Evolutionary conservation across 2,329 filamentous ascomycete species (phyloP).

Genomic region (Fusarium papillatum): DNA sequence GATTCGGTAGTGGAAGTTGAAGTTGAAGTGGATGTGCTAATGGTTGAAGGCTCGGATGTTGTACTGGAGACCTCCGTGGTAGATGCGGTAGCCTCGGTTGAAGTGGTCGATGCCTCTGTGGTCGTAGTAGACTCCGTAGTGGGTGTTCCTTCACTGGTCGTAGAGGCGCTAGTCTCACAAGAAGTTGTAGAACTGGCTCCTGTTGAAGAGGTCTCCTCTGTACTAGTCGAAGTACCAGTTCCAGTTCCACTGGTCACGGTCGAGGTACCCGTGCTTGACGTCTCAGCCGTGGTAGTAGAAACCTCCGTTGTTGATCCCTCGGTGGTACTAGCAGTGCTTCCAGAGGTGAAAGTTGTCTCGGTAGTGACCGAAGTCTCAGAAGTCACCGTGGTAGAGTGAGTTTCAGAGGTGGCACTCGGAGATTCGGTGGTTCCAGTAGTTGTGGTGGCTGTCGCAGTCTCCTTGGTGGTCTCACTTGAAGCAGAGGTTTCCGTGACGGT

Average conservation of each 20-base stretch:
- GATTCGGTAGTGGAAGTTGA: background rate
- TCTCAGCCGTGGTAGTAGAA: background rate
- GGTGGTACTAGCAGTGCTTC: background rate
- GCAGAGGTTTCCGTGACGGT: background rate
- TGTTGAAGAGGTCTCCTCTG: background rate
- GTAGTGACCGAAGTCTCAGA: background rate
- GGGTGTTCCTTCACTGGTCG: background rate
- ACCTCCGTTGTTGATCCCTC: background rate
- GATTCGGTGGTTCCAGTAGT: background rate
- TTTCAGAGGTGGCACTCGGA: background rate
- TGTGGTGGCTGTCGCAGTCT: background rate
- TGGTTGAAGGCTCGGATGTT: slow-evolving; percentile 3
- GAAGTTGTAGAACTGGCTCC: background rate
- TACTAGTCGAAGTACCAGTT: background rate
- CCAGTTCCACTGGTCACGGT: background rate
- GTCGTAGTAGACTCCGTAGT: background rate
- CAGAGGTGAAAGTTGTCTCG: background rate
- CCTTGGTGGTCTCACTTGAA: background rate
- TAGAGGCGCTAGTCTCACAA: background rate
- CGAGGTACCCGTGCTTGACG: background rate
- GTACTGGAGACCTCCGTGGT: background rate
- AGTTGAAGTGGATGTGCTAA: background rate
- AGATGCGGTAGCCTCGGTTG: background rate
- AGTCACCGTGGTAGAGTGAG: background rate
- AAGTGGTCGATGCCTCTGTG: background rate